Percentiles rank a stretch among this genome's conserved stretches.
These are phyloP conservation scores for Capniomyces stellatus DNA, from an alignment of 371 early-diverging fungal genomes.

Conservation along the genomic window DNA sequence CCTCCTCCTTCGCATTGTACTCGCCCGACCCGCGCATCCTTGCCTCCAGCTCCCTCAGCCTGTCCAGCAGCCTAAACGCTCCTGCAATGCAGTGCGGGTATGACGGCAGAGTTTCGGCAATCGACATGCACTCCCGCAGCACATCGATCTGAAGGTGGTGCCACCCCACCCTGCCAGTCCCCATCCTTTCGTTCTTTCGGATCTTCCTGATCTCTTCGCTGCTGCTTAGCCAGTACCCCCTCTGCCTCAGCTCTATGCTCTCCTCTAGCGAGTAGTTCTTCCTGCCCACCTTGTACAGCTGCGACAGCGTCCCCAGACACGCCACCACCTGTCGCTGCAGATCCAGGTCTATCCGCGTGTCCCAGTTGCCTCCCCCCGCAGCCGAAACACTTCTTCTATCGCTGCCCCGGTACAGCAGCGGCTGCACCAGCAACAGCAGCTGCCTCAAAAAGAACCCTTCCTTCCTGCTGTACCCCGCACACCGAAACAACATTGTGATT, in stretches of 20 bases:
- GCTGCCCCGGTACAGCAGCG: slow-evolving; percentile 5
- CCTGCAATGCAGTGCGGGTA: slow-evolving; percentile 17
- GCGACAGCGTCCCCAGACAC: slow-evolving; percentile 12
- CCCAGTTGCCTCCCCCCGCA: not conserved
- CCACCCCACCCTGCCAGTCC: slow-evolving; percentile 7
- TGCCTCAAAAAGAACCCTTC: slow-evolving; percentile 20
- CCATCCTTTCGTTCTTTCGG: not conserved
- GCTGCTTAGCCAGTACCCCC: not conserved
- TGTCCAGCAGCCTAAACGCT: slow-evolving; percentile 14
- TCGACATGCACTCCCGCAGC: slow-evolving; percentile 18
- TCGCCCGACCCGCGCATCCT: slow-evolving; percentile 3
- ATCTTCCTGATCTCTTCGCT: not conserved
- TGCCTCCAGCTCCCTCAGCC: slow-evolving; percentile 5
- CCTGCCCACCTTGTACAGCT: not conserved
- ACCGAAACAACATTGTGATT: slow-evolving; percentile 8
- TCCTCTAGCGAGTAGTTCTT: not conserved
- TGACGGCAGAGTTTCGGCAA: slow-evolving; percentile 21
- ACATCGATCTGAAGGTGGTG: slow-evolving; percentile 17
- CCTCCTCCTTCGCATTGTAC: not conserved
- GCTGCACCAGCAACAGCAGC: slow-evolving; percentile 18
- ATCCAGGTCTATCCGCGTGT: not conserved
- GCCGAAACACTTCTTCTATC: not conserved
- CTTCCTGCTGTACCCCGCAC: slow-evolving; percentile 14
- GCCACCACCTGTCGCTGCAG: slow-evolving; percentile 9
- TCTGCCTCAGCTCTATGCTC: not conserved